Base-by-base conservation (phyloP, 148 eudicot genomes). In the Chenopodium berlandieri region DNA sequence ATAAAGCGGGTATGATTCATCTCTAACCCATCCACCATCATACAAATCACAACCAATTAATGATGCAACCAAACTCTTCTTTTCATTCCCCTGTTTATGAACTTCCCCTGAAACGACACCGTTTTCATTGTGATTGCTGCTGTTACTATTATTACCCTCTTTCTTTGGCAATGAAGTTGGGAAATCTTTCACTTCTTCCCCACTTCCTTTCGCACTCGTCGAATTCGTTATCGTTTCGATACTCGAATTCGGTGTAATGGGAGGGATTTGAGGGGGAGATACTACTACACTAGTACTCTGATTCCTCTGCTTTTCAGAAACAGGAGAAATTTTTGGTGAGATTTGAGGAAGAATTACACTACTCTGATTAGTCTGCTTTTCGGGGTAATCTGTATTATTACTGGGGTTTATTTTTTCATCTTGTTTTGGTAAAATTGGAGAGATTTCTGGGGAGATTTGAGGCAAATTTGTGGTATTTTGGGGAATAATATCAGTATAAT, bases 21-120 rank as follows among this genome's bases (percentile, higher is more conserved):
- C 95, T 82, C 80, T 89, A 17, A 89, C 86, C 95, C 95, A 92
- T 11, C 79, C 76, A 34, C 95, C 95, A 88, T 92, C 91, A 85
- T 89, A 94, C 50, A 94, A 66, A 87, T 92, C 88, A 81, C 97
- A 94, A 73, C 79, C 88, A 80, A 89, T 80, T 83, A 94, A 78
- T 50, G 79, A 77, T 50, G 83, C 80, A 27, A 89, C 64, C 90
- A 89, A 71, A 75, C 16, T 90, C 82, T 31, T 69, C 77, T 65
- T 75, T 13, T 69, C 56, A 22, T n/a, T 80, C 76, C 74, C 86
- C 64, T 87, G 74, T 54, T 88, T 83, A 9, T 81, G 32, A 4
- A 4, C 71, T 7, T 54, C 75, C 20, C 72, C 78, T 46, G 82
- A 23, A 62, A 76, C 34, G 69, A 23, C 77, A 40, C 25, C 71